phyloP scores from a whole-genome alignment of 768 basidiomycete species.

The Boletus sensibilis region DNA sequence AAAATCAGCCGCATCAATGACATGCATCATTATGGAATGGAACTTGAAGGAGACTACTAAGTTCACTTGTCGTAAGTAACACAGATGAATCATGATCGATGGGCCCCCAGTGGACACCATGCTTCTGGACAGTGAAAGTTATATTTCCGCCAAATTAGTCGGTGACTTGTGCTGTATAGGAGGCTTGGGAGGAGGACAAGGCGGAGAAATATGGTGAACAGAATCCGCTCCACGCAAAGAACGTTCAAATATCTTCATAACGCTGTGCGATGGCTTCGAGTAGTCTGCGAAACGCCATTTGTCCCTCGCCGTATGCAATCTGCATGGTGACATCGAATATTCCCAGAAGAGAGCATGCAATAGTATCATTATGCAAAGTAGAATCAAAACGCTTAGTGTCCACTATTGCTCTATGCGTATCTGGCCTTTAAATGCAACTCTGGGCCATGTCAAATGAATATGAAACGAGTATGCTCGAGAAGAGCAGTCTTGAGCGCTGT shows the following conservation, averaged over 20 bases:
- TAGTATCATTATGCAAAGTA: too few relatives aligned
- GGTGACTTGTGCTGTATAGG: neutral
- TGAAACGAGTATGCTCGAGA: conserved; percentile 1
- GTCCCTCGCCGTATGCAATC: neutral
- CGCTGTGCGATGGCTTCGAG: neutral
- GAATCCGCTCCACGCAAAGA: neutral
- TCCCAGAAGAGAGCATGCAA: neutral
- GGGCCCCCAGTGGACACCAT: too few relatives aligned
- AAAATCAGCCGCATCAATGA: too few relatives aligned
- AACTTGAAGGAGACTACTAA: too few relatives aligned
- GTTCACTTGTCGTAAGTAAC: too few relatives aligned
- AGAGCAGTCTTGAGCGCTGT: neutral
- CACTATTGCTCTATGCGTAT: neutral
- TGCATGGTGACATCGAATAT: neutral
- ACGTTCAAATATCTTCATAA: neutral
- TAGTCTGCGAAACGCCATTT: neutral
- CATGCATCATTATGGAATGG: too few relatives aligned
- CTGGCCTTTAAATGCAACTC: neutral
- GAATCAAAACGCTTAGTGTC: neutral
- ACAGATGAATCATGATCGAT: too few relatives aligned
- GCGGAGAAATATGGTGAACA: neutral
- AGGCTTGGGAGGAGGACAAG: neutral
- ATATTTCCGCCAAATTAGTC: neutral
- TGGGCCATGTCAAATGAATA: neutral
- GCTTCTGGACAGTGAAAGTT: neutral